Percentiles rank a stretch among this genome's conserved stretches.
Evolutionary conservation across 106 monocot genomes (phyloP).

Genomic region (Phalaenopsis equestris): DNA sequence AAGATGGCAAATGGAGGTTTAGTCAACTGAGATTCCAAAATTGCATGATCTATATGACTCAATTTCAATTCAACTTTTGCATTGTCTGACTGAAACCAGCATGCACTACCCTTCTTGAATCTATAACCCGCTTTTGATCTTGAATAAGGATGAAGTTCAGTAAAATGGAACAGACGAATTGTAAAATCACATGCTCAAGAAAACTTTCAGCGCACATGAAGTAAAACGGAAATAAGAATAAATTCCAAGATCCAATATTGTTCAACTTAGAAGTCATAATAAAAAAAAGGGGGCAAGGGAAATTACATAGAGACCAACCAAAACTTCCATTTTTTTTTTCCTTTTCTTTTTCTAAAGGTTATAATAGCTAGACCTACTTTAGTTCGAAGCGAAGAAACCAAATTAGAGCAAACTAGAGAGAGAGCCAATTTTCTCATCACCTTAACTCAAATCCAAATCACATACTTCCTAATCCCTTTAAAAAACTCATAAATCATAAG

Average conservation of each 20-base stretch:
- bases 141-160: background rate
- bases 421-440: background rate
- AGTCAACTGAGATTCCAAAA: background rate
- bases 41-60: background rate
- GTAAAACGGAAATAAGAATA: background rate
- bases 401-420: background rate
- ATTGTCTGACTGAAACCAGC: background rate
- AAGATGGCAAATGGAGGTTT: background rate
- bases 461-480: background rate
- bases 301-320: too few relatives aligned
- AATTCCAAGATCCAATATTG: constrained; percentile 1
- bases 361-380: background rate
- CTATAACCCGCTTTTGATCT: background rate
- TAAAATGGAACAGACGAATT: background rate
- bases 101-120: background rate
- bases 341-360: background rate
- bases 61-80: background rate
- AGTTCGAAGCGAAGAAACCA: background rate
- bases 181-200: background rate
- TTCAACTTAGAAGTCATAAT: background rate
- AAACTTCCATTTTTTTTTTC: too few relatives aligned
- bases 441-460: background rate
- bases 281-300: background rate
- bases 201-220: background rate
- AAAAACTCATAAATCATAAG: background rate